phyloP scores from a whole-genome alignment of 768 basidiomycete species.

The Boletales sp. region DNA sequence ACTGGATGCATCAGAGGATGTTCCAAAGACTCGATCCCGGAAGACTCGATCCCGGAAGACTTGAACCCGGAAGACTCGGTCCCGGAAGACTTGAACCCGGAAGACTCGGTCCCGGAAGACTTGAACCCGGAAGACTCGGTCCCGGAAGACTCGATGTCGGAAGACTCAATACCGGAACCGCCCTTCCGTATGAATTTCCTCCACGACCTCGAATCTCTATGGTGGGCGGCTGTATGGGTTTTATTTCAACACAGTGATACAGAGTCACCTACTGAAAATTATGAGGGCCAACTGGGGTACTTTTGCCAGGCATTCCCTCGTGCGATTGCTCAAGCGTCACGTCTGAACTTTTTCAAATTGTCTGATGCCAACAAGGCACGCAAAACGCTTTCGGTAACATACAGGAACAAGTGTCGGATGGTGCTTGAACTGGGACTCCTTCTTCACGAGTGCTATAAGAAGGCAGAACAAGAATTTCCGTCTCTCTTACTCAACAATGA shows the following conservation, averaged over 20 bases:
- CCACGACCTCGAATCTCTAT: slow-evolving; percentile 12
- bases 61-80: no score
- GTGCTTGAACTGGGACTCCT: neutral
- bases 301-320: neutral
- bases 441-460: neutral
- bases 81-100: no score
- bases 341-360: neutral
- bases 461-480: neutral
- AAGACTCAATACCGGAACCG: neutral
- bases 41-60: no score
- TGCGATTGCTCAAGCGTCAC: neutral
- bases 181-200: slow-evolving; percentile 14
- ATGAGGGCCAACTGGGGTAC: neutral
- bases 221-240: slow-evolving; percentile 10
- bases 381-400: neutral
- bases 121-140: no score
- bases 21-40: no score
- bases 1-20: no score
- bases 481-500: neutral
- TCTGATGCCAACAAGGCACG: neutral
- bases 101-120: no score
- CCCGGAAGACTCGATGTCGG: no score
- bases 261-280: neutral
- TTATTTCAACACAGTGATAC: slow-evolving; percentile 1
- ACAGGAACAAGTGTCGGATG: neutral